Base-by-base conservation (phyloP, 768 basidiomycete genomes). In the Piloderma croceum region DNA sequence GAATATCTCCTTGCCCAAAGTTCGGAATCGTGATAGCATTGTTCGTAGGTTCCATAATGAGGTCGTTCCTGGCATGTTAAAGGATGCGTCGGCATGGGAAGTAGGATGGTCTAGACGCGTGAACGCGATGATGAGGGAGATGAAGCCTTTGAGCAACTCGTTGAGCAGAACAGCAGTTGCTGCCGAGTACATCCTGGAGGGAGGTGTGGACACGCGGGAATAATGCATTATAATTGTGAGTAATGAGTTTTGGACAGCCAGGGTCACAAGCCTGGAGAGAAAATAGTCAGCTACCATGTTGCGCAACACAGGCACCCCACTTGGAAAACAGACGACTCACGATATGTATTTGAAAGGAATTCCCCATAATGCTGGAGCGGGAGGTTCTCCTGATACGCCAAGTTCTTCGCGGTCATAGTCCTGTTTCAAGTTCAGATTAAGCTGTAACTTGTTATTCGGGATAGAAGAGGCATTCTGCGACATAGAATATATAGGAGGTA, bases 201-300 rank as follows among this genome's bases (percentile, higher is more conserved):
- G 77, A 3, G 87, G 71, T 13, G 80, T 77, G 7, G 86, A 83
- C 38, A 89, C 82, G 48, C 92, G 81, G 27, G 94, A 96, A 63
- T 94, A 89, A 68, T 96, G 92, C 88, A 98, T 93, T 59, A 97
- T 84, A 60, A 98, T 78, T 24, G 90, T 87, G 41, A 98, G 60
- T 41, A 80, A 67, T 17, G 90, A 90, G 65, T 97, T 97, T 68
- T 98, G 93, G 37, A 91, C 76, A 36, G 90, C 90, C 58, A 92
- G 74, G n/a, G 82, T 85, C 44, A 87, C 71, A 42, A 89, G 73
- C 38, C 86, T 89, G 55, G 34, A 15, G 1, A 6, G 27, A 5
- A 34, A 44, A 31, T 34, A 25, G 20, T 15, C 13, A 38, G 31
- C n/a, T n/a, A 24, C 18, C 15, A 24, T 19, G 42, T 15, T 13